A percentile compares a stretch with the other conserved stretches of the same genome.
Conservation (phyloP, 2,329 filamentous ascomycete genomes). For the Alternaria sp. region DNA sequence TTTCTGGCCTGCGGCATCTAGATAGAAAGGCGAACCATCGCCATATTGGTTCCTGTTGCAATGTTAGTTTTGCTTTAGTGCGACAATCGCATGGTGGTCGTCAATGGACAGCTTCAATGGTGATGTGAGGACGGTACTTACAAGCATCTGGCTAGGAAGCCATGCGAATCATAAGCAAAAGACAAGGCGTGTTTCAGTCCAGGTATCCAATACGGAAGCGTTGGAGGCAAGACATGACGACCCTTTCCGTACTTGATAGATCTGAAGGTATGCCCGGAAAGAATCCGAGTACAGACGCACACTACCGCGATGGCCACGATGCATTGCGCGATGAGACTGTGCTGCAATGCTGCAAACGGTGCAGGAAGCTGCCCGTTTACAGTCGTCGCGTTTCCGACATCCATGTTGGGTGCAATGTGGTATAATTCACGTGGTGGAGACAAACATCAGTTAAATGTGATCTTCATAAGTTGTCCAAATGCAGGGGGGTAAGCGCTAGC, state of each 20-base stretch:
- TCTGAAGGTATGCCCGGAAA: constrained; percentile 22
- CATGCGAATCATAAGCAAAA: constrained; percentile 22
- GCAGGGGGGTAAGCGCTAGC: constrained; percentile 4
- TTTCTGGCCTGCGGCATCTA: constrained; percentile 28
- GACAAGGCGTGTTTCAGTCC: constrained; percentile 26
- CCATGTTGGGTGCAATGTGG: constrained; percentile 2
- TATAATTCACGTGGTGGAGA: background rate
- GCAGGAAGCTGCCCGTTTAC: background rate
- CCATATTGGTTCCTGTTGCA: constrained; percentile 21
- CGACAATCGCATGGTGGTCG: background rate
- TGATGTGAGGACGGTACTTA: constrained; percentile 4
- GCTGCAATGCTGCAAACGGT: constrained; percentile 2
- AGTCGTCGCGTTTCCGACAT: background rate
- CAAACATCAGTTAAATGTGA: background rate
- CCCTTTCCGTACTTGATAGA: constrained; percentile 18
- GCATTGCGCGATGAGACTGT: constrained; percentile 7
- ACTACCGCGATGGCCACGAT: constrained; percentile 16
- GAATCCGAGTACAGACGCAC: constrained; percentile 22
- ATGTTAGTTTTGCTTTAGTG: background rate
- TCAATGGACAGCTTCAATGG: background rate
- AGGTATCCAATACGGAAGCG: constrained; percentile 31
- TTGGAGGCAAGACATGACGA: constrained; percentile 21
- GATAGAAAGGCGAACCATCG: constrained; percentile 25
- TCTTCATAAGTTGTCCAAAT: background rate
- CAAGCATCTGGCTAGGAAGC: constrained; percentile 24